Conservation (phyloP, 768 basidiomycete species). For the Tricholoma saponaceum region DNA sequence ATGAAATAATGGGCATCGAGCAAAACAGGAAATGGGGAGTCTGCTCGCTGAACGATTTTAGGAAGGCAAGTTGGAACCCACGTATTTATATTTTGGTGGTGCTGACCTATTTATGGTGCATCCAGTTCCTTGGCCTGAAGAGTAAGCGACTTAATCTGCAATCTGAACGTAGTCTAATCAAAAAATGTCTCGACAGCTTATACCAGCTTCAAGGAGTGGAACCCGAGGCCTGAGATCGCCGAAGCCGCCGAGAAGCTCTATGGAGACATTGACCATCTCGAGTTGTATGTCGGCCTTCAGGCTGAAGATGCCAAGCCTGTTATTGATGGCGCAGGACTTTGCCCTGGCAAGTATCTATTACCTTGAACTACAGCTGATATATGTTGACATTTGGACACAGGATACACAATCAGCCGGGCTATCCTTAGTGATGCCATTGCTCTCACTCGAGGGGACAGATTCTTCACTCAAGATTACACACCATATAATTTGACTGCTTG, state of each 20-base stretch:
- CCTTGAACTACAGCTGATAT: not conserved
- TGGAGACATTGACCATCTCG: constrained; percentile 69
- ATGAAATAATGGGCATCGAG: constrained; percentile 85
- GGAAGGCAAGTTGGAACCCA: constrained; percentile 40
- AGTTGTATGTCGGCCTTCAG: constrained; percentile 78
- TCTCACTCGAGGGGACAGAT: constrained; percentile 80
- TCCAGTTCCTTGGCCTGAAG: constrained; percentile 71
- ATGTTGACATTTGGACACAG: constrained; percentile 25
- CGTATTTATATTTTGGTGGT: not conserved
- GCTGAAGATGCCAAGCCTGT: constrained; percentile 76
- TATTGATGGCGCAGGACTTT: constrained; percentile 77
- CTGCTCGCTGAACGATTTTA: constrained; percentile 82
- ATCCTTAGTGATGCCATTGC: constrained; percentile 86
- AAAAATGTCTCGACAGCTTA: constrained; percentile 42
- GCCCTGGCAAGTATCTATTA: constrained; percentile 52
- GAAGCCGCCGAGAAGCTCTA: constrained; percentile 75
- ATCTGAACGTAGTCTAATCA: not conserved
- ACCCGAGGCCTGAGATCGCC: constrained; percentile 64
- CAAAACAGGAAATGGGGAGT: constrained; percentile 75
- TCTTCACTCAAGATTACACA: constrained; percentile 79
- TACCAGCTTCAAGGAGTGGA: constrained; percentile 76
- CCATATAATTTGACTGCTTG: constrained; percentile 78
- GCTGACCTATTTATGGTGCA: not conserved
- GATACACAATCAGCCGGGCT: constrained; percentile 80
- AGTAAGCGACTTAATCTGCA: constrained; percentile 33